Evolutionary conservation across 1,284 basidiomycete genomes (phyloP).

Genomic region (Sporisorium graminicola): DNA sequence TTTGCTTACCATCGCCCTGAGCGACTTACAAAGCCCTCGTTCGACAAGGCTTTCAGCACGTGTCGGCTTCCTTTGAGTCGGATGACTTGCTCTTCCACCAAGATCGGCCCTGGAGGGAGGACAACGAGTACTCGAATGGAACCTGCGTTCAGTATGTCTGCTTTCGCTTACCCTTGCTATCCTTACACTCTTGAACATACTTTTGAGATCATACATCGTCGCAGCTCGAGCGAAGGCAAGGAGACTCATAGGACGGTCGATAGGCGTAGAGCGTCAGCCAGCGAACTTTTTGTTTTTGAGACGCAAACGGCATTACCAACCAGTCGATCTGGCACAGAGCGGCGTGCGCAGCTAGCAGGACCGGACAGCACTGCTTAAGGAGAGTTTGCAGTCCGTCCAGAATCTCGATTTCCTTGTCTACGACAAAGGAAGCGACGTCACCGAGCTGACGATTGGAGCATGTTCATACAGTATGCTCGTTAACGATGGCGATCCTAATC

Average conservation of each 20-base stretch:
- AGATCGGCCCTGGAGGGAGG: slow-evolving; percentile 30
- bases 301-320: slow-evolving; percentile 41
- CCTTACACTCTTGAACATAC: slow-evolving; percentile 8
- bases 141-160: neutral
- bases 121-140: neutral
- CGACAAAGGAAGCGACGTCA: slow-evolving; percentile 44
- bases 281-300: no score
- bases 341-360: slow-evolving; percentile 17
- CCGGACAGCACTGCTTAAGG: slow-evolving; percentile 22
- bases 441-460: slow-evolving; percentile 23
- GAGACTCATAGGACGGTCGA: slow-evolving; percentile 6
- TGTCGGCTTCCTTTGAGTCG: slow-evolving; percentile 39
- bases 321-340: slow-evolving; percentile 45
- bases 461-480: neutral
- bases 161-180: no score
- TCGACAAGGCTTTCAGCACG: slow-evolving; percentile 41
- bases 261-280: neutral
- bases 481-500: neutral
- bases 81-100: slow-evolving; percentile 34
- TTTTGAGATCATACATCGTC: slow-evolving; percentile 28
- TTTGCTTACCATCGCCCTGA: neutral
- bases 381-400: slow-evolving; percentile 27
- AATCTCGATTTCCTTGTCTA: slow-evolving; percentile 50
- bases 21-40: slow-evolving; percentile 41
- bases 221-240: slow-evolving; percentile 43